Evolutionary conservation across 1,284 basidiomycete species (phyloP).

Genomic region (Leccinum angustisporum): DNA sequence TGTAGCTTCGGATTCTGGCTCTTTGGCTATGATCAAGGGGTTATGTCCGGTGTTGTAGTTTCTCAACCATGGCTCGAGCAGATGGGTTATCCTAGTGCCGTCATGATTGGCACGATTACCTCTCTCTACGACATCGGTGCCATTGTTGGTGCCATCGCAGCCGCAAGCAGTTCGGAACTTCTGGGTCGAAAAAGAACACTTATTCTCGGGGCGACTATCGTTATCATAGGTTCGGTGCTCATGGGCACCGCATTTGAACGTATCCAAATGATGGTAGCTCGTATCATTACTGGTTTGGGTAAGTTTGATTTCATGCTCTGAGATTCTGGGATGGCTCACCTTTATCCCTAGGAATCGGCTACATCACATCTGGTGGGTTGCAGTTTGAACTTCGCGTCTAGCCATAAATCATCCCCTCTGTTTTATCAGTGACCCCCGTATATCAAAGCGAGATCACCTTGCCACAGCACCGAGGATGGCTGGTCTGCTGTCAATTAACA

Average conservation of each 20-base stretch:
- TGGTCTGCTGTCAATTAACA: conserved; percentile 18
- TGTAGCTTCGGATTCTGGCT: conserved; percentile 21
- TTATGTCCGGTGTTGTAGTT: conserved; percentile 19
- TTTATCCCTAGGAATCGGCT: conserved; percentile 12
- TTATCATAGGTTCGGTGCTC: conserved; percentile 16
- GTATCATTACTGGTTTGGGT: conserved; percentile 16
- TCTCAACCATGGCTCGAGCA: conserved; percentile 19
- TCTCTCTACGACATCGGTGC: conserved; percentile 20
- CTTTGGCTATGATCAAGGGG: conserved; percentile 21
- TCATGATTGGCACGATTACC: conserved; percentile 22
- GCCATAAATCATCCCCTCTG: background rate
- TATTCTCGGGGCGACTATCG: conserved; percentile 10
- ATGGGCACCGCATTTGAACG: conserved; percentile 17
- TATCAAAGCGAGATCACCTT: conserved; percentile 19
- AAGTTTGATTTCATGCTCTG: background rate
- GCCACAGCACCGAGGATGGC: conserved; percentile 19
- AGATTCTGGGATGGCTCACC: background rate
- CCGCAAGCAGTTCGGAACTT: conserved; percentile 16
- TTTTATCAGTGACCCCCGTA: conserved; percentile 12
- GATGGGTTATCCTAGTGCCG: conserved; percentile 19
- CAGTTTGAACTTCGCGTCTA: background rate
- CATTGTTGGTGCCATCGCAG: conserved; percentile 13
- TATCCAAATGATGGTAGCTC: conserved; percentile 18
- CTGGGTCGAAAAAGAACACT: conserved; percentile 17
- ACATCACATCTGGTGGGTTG: conserved; percentile 15